Base-by-base conservation (phyloP, 306 rosid species). In the Quercus engelmannii region DNA sequence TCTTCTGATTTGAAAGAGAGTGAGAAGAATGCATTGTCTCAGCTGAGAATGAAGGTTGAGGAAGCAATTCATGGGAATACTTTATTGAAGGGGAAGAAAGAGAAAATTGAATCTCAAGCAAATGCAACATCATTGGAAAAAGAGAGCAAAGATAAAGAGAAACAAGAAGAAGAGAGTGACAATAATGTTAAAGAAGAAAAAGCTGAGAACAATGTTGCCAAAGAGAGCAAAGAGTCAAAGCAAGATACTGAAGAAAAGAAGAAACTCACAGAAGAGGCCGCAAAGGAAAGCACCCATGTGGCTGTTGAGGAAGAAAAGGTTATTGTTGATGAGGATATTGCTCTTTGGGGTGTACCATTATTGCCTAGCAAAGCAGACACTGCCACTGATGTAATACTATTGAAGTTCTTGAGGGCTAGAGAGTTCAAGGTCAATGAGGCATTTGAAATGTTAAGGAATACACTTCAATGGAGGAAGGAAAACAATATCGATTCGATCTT, bases 381-480 rank as follows among this genome's bases (percentile, higher is more conserved):
- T 55, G 86, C 83, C 3, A 49, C 41, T 25, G 88, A 88, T 75
- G 87, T 81, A 20, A 54, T 88, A 54, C 80, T 85, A 19, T 54
- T 88, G 76, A 88, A 85, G 61, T 88, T 88, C 72, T 70, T 88
- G 72, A 76, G 87, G 61, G 91, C 89, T 19, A 85, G 88, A 35
- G 91, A 88, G n/a, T 88, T 88, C 69, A 83, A 76, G 25, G 81
- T 81, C 12, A 85, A 65, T 46, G 86, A 85, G 2, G 84, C 91
- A 10, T 85, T 83, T 67, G 87, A 85, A 82, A 88, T 88, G 91
- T 62, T 88, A 71, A 81, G 78, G 80, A 88, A 83, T 74, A 83
- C 89, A 19, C 87, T 88, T 9, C 73, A 64, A 18, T 88, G 91
- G 91, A 81, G 91, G 83, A 88, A 69, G 58, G 89, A 88, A 52